A percentile compares a stretch with the other conserved stretches of the same genome.
Evolutionary conservation across 1,284 basidiomycete species (phyloP).

Genomic region (Kalmanozyma brasiliensis): DNA sequence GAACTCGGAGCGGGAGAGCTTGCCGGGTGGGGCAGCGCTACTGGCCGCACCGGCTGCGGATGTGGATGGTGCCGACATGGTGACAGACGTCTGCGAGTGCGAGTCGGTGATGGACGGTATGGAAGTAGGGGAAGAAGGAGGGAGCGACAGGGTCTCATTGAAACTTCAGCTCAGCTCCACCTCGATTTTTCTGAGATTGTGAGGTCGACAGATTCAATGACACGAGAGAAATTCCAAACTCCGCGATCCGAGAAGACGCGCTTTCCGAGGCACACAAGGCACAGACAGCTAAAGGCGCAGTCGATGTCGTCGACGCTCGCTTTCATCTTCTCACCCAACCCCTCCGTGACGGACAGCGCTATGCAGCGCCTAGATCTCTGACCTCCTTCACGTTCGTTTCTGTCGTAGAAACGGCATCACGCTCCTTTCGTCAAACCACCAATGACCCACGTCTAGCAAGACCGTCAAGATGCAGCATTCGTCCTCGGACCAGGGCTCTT

Average conservation of each 20-base stretch:
- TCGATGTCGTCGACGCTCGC: not conserved
- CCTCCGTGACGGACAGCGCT: not conserved
- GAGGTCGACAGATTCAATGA: too few species aligned
- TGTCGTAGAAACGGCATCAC: too few species aligned
- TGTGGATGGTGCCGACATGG: conserved; percentile 63
- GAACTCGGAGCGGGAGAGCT: conserved; percentile 91
- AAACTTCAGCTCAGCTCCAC: conserved; percentile 7
- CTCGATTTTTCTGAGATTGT: not conserved
- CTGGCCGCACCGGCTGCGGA: not conserved
- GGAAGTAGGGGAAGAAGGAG: conserved; percentile 1
- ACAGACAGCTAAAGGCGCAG: not conserved
- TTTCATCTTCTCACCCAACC: not conserved
- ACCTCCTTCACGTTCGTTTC: conserved; percentile 1
- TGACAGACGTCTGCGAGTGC: conserved; percentile 2
- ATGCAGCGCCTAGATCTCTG: not conserved
- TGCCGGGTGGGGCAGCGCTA: conserved; percentile 72
- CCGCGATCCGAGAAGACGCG: conserved; percentile 14
- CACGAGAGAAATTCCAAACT: not conserved
- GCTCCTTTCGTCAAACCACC: too few species aligned
- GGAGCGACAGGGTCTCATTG: not conserved
- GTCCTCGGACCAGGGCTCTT: conserved; percentile 6
- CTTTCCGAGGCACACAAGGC: not conserved
- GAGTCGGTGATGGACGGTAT: not conserved
- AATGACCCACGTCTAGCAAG: not conserved
- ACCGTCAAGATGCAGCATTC: not conserved